Evolutionary conservation across 805 yeast genomes (phyloP), one percentile per base, ranked within the genome.

Genomic region (Candida coquimbonensis): DNA sequence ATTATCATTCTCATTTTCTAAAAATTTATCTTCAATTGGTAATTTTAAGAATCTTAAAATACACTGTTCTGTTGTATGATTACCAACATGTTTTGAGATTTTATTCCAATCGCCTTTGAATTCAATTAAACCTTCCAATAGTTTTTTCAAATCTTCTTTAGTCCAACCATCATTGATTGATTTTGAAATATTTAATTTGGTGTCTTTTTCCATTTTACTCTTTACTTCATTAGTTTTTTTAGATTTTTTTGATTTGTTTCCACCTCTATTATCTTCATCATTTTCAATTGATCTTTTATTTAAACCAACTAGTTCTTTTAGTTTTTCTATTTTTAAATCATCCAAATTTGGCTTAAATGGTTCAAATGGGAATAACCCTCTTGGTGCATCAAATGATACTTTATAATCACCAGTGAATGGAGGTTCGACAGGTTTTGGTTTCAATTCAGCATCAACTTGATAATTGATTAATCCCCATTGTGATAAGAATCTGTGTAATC

Each of bases 381-480:
- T 73, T 41, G 97, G 97, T 0, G 96, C 86, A 63, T 90, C 97
- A 57, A 79, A 80, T 48, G 78, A 81, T 2, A 87, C 82, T 45
- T 81, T 76, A 67, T 80, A 88, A 53, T 83, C 87, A 9, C 88
- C 89, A 3, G 88, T 79, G 54, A 73, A 79, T 21, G 89, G 90
- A 39, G 87, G 84, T 46, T 81, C 86, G 16, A 82, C 72, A 43
- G 78, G 71, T 25, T 74, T 74, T 4, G 95, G 93, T 51, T 81
- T 76, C 44, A 81, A 71, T 51, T 79, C 85, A 1, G 90, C 87
- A 60, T 83, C 86, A 2, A 90, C 95, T 64, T 90, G 97, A 63
- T 90, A 90, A 64, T 90, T 90, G 44, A 90, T 87, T 43, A 90
- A 70, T 0, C 97, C 97, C 97, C 97, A 90, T 62, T 84, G 85